These are phyloP conservation scores for Myxozyma mucilagina DNA, from an alignment of 805 yeast species.

Conservation along the genomic window DNA sequence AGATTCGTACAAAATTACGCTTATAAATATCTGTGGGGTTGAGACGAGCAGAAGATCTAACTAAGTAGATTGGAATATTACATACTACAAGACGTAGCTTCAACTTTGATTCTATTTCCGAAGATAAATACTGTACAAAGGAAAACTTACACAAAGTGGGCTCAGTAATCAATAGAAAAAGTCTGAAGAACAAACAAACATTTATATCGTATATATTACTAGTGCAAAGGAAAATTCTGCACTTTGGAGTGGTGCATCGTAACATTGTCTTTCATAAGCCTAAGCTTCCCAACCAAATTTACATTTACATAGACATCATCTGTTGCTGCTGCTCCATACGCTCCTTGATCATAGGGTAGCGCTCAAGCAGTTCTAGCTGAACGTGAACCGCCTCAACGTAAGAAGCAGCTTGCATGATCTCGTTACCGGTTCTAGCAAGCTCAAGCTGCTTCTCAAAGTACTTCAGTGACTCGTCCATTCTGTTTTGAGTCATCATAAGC, in stretches of 20 bases:
- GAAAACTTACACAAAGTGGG: neutral
- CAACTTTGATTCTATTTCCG: no score
- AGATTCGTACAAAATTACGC: no score
- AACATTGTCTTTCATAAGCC: neutral
- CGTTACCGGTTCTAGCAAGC: constrained; percentile 67
- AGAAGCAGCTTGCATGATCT: constrained; percentile 15
- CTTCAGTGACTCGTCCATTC: constrained; percentile 75
- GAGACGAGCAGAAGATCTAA: no score
- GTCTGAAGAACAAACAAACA: no score
- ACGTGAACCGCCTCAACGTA: constrained; percentile 17
- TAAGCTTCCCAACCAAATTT: neutral
- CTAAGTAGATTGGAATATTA: no score
- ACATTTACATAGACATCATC: constrained; percentile 2
- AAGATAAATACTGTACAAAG: neutral
- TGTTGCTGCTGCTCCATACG: constrained; percentile 22
- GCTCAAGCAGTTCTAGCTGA: constrained; percentile 56
- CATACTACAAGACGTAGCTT: no score
- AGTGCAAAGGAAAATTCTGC: neutral
- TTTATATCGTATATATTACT: neutral
- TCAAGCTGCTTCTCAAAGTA: constrained; percentile 81
- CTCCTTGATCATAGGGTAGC: constrained; percentile 33
- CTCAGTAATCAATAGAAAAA: neutral
- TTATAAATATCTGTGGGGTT: no score
- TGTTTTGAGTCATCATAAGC: constrained; percentile 77
- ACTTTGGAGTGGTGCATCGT: neutral